A percentile compares a stretch with the other conserved stretches of the same genome.
Evolutionary conservation across 2,329 filamentous ascomycete genomes (phyloP).

Genomic region (Venturia effusa): DNA sequence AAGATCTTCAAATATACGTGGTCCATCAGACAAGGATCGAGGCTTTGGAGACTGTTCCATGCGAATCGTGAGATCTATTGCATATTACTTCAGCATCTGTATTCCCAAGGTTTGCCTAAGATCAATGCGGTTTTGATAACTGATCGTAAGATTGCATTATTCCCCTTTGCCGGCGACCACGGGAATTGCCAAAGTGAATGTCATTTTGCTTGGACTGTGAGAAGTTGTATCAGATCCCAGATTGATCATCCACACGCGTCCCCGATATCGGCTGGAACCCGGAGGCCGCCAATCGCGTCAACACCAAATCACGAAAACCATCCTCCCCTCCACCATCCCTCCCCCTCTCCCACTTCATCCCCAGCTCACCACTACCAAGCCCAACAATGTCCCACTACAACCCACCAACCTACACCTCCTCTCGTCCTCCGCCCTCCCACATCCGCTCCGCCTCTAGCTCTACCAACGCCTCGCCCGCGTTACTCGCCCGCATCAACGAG

Average conservation of each 20-base stretch:
- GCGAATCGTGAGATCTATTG: too few species aligned
- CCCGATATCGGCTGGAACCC: not conserved
- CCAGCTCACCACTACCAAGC: not conserved
- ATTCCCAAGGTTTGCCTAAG: too few species aligned
- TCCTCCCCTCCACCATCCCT: not conserved
- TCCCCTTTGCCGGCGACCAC: too few species aligned
- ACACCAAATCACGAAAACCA: not conserved
- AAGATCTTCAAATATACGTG: too few species aligned
- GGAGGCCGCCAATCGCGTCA: not conserved
- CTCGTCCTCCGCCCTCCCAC: conserved; percentile 41
- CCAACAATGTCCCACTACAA: conserved; percentile 9
- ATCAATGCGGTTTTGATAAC: too few species aligned
- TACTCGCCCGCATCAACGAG: conserved; percentile 69
- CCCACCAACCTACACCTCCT: not conserved
- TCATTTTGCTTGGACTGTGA: too few species aligned
- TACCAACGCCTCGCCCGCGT: conserved; percentile 53
- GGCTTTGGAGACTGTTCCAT: too few species aligned
- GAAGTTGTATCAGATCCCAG: too few species aligned
- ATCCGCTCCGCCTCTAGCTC: conserved; percentile 43
- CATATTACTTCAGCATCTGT: too few species aligned
- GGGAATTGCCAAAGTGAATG: too few species aligned
- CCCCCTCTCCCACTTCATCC: not conserved
- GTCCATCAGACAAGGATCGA: too few species aligned
- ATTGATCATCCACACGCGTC: not conserved
- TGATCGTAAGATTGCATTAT: too few species aligned